Base-by-base conservation (phyloP, 345 rosid genomes). In the Cochlearia excelsa region DNA sequence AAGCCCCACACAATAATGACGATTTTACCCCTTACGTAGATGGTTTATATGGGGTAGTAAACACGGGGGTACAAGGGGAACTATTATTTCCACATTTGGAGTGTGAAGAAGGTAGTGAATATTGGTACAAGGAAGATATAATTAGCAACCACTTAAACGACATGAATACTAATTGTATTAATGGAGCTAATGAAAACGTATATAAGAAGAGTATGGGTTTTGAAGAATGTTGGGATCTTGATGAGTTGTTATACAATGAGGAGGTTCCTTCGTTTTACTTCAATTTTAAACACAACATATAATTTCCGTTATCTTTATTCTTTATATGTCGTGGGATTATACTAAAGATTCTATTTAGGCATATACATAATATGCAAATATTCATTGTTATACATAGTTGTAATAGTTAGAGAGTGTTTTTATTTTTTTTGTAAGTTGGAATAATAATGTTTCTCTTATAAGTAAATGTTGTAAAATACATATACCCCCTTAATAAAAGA, bases 201-300 rank as follows among this genome's bases (percentile, higher is more conserved):
- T 16, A 16, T 16, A 16, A 16, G 66, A 73, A 62, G 66, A 16
- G 58, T 63, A 56, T 63, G 61, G 71, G 77, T 71, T 47, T 49
- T 26, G 84, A 83, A 49, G 80, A 82, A 61, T 66, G 70, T 56
- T 88, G 93, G 95, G 93, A 87, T 60, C 59, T 89, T 51, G 97
- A 93, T 65, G 87, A 89, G 65, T 68, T 89, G 78, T 81, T 86
- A 79, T 80, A 79, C 71, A 87, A 83, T 57, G 84, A 16, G 23
- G 23, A 65, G 73, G 84, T 45, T 67, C 87, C 65, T 77, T 84
- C 57, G 78, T 81, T 56, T 75, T 77, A 67, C 80, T 77, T 74
- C 81, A 83, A 54, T 80, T 76, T 78, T 71, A 69, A 81, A 57
- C 73, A 56, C 45, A 57, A 9, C 59, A n/a, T 41, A 50, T 73